A percentile compares a stretch with the other conserved stretches of the same genome.
Conservation (phyloP, 331 rosid species). For the Malus hybrid region DNA sequence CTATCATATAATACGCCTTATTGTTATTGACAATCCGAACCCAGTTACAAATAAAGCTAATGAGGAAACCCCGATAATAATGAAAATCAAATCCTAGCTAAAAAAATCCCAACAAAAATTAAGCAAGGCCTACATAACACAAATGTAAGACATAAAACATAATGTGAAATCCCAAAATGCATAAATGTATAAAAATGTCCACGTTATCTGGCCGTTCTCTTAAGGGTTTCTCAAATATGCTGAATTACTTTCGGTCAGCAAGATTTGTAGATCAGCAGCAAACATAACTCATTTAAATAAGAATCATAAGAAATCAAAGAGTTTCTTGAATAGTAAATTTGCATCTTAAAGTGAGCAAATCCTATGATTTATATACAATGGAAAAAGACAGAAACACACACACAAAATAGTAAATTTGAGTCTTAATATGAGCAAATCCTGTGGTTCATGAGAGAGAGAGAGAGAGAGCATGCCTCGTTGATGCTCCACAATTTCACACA, state of each 20-base stretch:
- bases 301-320: not conserved
- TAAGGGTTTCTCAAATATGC: not conserved
- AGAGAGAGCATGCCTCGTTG: slow-evolving; percentile 52
- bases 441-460: slow-evolving; percentile 10
- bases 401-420: not conserved
- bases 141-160: not conserved
- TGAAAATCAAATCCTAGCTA: not conserved
- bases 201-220: not conserved
- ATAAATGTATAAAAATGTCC: not conserved
- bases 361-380: not conserved
- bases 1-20: not conserved
- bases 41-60: not conserved
- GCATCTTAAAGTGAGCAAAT: not conserved
- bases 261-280: not conserved
- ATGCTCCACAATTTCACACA: slow-evolving; percentile 63
- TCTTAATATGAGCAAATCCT: not conserved
- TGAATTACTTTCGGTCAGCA: not conserved
- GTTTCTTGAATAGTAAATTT: not conserved
- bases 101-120: not conserved
- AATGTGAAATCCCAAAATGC: not conserved
- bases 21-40: not conserved
- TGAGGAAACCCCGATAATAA: not conserved
- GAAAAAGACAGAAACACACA: not conserved
- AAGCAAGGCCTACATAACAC: not conserved
- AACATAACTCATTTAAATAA: not conserved